Evolutionary conservation across 768 basidiomycete species (phyloP).

Genomic region (Chalciporus pseudorubinellus): DNA sequence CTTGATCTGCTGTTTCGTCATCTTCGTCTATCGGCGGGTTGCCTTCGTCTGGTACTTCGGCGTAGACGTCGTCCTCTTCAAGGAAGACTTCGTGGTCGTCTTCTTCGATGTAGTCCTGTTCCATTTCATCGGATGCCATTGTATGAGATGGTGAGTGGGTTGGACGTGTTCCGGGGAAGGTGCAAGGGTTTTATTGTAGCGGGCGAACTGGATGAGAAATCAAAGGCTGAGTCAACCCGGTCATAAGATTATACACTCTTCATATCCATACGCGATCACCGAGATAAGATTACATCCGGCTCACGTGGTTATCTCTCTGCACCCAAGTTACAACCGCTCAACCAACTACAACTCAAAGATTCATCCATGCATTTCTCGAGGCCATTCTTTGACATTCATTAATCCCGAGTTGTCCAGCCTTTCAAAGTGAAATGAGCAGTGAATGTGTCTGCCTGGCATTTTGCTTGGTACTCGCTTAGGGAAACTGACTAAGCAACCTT

Average conservation of each 20-base stretch:
- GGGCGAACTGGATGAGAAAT: conserved; percentile 24
- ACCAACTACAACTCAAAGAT: background rate
- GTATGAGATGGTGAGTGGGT: conserved; percentile 5
- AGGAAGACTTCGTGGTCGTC: conserved; percentile 62
- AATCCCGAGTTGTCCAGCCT: background rate
- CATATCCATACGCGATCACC: background rate
- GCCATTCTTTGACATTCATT: background rate
- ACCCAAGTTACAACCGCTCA: background rate
- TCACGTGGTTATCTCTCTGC: background rate
- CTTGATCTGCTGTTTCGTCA: conserved; percentile 49
- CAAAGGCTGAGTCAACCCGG: conserved; percentile 17
- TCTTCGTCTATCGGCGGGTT: conserved; percentile 74
- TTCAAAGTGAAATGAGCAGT: background rate
- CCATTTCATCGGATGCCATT: conserved; percentile 38
- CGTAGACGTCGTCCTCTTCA: conserved; percentile 59
- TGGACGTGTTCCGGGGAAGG: background rate
- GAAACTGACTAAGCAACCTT: conserved; percentile 25
- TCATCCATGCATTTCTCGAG: background rate
- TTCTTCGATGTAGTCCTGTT: conserved; percentile 34
- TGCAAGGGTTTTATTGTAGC: background rate
- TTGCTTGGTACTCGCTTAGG: background rate
- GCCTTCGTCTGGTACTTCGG: conserved; percentile 63
- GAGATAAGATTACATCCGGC: background rate
- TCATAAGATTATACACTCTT: background rate
- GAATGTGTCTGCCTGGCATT: background rate